These are phyloP conservation scores for Tulasnella sp. DNA, from an alignment of 768 basidiomycete species.

Conservation along the genomic window DNA sequence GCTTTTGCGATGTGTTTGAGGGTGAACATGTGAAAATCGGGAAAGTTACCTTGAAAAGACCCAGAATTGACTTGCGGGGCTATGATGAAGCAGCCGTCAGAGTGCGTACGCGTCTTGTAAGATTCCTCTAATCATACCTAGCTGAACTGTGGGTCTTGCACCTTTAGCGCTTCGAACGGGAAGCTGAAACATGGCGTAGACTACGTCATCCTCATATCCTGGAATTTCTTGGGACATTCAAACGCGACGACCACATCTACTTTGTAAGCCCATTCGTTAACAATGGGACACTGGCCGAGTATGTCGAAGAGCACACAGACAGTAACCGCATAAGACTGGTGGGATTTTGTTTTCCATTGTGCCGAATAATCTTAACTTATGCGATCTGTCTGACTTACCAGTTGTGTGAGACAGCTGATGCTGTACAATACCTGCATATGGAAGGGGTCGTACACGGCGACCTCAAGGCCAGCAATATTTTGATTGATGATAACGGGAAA, in stretches of 20 bases:
- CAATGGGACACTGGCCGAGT: neutral
- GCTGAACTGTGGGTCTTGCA: neutral
- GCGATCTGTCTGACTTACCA: neutral
- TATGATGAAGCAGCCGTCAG: neutral
- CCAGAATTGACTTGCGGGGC: neutral
- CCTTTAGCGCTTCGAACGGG: neutral
- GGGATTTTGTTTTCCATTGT: neutral
- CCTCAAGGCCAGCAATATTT: slow-evolving; percentile 5
- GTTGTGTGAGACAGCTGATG: neutral
- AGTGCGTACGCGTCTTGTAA: neutral
- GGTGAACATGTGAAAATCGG: neutral
- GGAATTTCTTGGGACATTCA: slow-evolving; percentile 1
- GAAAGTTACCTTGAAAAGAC: slow-evolving; percentile 1
- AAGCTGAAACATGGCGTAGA: neutral
- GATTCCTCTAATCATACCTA: neutral
- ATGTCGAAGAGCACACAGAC: neutral
- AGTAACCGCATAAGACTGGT: neutral
- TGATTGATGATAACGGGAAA: neutral
- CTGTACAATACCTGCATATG: neutral
- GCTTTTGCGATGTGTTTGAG: neutral
- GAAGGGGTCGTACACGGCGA: neutral
- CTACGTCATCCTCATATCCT: neutral
- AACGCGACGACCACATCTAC: slow-evolving; percentile 3
- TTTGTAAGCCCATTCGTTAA: neutral
- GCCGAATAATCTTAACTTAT: neutral